A percentile compares a stretch with the other conserved stretches of the same genome.
Evolutionary conservation across 805 yeast species (phyloP).

Genomic region (Candida ipomoeae): DNA sequence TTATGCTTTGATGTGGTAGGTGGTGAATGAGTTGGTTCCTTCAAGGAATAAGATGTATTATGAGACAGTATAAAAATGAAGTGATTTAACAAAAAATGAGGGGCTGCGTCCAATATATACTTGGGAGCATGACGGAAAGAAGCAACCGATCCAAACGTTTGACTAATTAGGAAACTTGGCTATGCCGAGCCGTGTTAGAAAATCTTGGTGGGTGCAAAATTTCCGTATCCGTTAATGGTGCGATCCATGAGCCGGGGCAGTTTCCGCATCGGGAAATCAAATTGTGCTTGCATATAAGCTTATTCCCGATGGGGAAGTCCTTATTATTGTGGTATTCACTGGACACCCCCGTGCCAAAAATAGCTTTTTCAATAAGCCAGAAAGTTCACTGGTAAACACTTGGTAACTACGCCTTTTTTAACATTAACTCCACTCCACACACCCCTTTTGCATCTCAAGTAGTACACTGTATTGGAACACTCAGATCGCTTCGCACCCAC

Average conservation of each 20-base stretch:
- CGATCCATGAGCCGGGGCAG: background rate
- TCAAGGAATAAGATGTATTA: background rate
- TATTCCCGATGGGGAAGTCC: constrained; percentile 3
- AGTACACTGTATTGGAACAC: background rate
- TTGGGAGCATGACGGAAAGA: background rate
- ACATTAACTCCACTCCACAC: background rate
- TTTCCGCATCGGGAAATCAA: constrained; percentile 6
- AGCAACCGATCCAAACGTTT: background rate
- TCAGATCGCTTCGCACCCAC: background rate
- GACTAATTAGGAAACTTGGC: constrained; percentile 2
- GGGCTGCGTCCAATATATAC: constrained; percentile 1
- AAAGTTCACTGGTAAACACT: background rate
- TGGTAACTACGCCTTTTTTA: background rate
- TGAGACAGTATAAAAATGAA: background rate
- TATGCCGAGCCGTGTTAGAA: background rate
- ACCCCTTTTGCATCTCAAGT: background rate
- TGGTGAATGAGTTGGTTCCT: background rate
- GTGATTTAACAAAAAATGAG: background rate
- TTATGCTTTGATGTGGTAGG: background rate
- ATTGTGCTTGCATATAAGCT: background rate
- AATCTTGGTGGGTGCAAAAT: constrained; percentile 12
- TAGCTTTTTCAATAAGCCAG: background rate
- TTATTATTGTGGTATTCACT: background rate
- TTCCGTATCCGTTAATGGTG: constrained; percentile 10
- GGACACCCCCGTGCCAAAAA: background rate